Percentiles rank a stretch among this genome's conserved stretches.
Conservation (phyloP, 2,329 filamentous ascomycete species). For the Colletotrichum karsti region DNA sequence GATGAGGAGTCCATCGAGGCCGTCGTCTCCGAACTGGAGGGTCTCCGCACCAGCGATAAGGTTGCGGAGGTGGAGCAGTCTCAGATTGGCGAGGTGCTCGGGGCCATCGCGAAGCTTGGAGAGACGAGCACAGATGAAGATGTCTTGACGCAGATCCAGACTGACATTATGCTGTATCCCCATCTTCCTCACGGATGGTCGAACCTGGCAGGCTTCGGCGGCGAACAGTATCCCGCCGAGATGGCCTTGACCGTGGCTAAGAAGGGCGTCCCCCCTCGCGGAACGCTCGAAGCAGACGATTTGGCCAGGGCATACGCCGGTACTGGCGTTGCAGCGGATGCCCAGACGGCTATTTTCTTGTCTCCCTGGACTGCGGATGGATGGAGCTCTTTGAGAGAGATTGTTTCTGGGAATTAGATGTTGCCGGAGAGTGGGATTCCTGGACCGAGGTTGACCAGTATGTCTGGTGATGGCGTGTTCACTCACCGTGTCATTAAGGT, state of each 20-base stretch:
- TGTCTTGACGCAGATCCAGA: slow-evolving; percentile 72
- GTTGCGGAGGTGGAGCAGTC: slow-evolving; percentile 71
- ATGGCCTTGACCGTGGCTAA: slow-evolving; percentile 86
- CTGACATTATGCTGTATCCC: slow-evolving; percentile 83
- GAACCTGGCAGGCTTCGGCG: slow-evolving; percentile 70
- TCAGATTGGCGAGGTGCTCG: slow-evolving; percentile 77
- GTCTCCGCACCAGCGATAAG: slow-evolving; percentile 72
- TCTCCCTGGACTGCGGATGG: slow-evolving; percentile 79
- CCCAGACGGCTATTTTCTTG: slow-evolving; percentile 79
- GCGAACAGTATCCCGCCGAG: slow-evolving; percentile 66
- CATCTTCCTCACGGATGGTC: slow-evolving; percentile 84
- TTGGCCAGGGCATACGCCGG: slow-evolving; percentile 79
- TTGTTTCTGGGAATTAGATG: slow-evolving; percentile 35
- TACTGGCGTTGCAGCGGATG: slow-evolving; percentile 75
- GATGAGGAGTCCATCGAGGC: slow-evolving; percentile 84
- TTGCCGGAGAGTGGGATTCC: too few relatives aligned
- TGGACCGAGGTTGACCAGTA: too few relatives aligned
- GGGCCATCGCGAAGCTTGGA: slow-evolving; percentile 73
- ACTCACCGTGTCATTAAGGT: too few relatives aligned
- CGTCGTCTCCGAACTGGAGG: slow-evolving; percentile 79
- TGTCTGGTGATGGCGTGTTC: too few relatives aligned
- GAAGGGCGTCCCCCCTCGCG: slow-evolving; percentile 77
- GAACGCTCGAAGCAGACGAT: slow-evolving; percentile 72
- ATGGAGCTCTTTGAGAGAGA: slow-evolving; percentile 67
- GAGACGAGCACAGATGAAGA: slow-evolving; percentile 57